phyloP scores from a whole-genome alignment of 2,329 filamentous ascomycete genomes.

The Knoxdaviesia proteae region DNA sequence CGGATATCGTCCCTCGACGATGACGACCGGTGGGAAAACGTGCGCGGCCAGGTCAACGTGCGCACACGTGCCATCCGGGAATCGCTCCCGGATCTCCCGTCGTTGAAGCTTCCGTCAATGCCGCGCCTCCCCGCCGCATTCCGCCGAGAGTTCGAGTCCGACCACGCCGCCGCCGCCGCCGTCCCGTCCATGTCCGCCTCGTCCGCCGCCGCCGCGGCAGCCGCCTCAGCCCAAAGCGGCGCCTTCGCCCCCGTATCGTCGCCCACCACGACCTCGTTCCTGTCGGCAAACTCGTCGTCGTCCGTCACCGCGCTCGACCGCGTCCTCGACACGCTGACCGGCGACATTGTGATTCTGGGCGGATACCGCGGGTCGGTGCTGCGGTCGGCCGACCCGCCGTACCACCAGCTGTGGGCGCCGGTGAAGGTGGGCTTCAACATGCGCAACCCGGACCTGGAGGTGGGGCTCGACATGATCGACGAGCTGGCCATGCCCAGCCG shows the following conservation, averaged over 20 bases:
- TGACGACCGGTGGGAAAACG: constrained; percentile 58
- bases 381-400: constrained; percentile 58
- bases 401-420: constrained; percentile 84
- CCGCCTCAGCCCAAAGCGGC: no score
- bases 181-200: not conserved
- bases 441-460: constrained; percentile 75
- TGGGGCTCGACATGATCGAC: constrained; percentile 62
- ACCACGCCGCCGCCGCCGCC: constrained; percentile 2
- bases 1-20: constrained; percentile 69
- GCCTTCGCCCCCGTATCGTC: not conserved
- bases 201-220: no score
- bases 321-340: constrained; percentile 46
- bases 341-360: constrained; percentile 74
- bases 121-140: constrained; percentile 34
- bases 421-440: constrained; percentile 85
- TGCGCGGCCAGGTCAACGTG: constrained; percentile 71
- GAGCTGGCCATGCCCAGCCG: constrained; percentile 64
- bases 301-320: constrained; percentile 22
- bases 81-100: constrained; percentile 56
- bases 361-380: constrained; percentile 84
- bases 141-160: constrained; percentile 9
- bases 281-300: not conserved
- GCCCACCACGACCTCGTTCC: not conserved
- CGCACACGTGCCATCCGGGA: constrained; percentile 80
- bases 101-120: constrained; percentile 14